Percentiles rank a stretch among this genome's conserved stretches.
These are phyloP conservation scores for Juncus effusus DNA, from an alignment of 176 grass and related monocot species.

Conservation along the genomic window DNA sequence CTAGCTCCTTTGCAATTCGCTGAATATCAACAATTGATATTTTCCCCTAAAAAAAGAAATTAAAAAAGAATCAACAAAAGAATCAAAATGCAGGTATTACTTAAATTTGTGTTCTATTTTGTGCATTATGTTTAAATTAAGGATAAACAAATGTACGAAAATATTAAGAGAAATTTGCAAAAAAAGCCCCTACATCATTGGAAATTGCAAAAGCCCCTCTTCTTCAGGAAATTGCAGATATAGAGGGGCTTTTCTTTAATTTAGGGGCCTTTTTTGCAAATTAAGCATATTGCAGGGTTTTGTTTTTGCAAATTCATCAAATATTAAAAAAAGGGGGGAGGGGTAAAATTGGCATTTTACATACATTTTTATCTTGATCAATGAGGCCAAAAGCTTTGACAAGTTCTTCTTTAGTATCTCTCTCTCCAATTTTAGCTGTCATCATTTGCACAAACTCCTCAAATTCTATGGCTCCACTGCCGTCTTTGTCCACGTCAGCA, in stretches of 20 bases:
- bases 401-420: conserved; percentile 90
- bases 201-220: too few species aligned
- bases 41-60: conserved; percentile 46
- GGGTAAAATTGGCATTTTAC: not conserved
- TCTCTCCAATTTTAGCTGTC: conserved; percentile 93
- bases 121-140: too few species aligned
- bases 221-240: not conserved
- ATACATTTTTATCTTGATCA: conserved; percentile 94
- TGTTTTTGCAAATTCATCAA: not conserved
- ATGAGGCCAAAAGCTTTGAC: conserved; percentile 72
- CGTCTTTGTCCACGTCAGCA: conserved; percentile 94
- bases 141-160: not conserved
- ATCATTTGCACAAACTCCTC: conserved; percentile 96
- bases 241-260: not conserved
- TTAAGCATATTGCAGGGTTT: not conserved
- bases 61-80: conserved; percentile 13
- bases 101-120: not conserved
- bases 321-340: not conserved
- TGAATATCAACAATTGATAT: conserved; percentile 87
- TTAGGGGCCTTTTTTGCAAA: not conserved
- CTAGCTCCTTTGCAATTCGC: conserved; percentile 65
- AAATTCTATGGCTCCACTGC: conserved; percentile 84
- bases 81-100: not conserved
- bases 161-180: too few species aligned
- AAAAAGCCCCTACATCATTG: too few species aligned